These are phyloP conservation scores for Brassica incana DNA, from an alignment of 345 rosid species.

Conservation along the genomic window DNA sequence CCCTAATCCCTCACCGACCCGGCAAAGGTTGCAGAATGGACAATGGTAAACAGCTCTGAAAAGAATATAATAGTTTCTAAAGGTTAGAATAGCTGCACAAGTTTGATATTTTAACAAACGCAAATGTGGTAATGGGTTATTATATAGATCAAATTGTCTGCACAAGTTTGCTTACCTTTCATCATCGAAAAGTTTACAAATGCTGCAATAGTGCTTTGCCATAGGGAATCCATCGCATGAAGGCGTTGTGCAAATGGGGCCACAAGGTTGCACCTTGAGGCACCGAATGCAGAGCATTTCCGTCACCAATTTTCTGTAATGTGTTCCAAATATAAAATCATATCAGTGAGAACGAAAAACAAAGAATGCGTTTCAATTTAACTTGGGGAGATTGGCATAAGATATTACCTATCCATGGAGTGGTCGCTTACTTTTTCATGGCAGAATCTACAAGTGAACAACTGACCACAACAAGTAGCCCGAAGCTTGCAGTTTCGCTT, in stretches of 20 bases:
- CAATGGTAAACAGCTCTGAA: too few relatives aligned
- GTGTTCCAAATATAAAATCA: slow-evolving; percentile 13
- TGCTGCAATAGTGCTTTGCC: slow-evolving; percentile 83
- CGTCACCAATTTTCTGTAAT: slow-evolving; percentile 64
- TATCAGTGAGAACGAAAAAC: background rate
- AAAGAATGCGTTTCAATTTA: background rate
- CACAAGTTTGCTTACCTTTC: slow-evolving; percentile 62
- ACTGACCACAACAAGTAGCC: slow-evolving; percentile 73
- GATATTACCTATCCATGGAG: slow-evolving; percentile 74
- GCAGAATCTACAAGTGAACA: slow-evolving; percentile 77
- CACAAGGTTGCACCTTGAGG: slow-evolving; percentile 75
- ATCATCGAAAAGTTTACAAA: slow-evolving; percentile 92
- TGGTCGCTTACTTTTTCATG: slow-evolving; percentile 92
- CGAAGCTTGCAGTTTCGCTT: slow-evolving; percentile 85
- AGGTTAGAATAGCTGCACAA: too few relatives aligned
- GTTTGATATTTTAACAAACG: too few relatives aligned
- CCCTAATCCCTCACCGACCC: too few relatives aligned
- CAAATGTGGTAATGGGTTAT: background rate
- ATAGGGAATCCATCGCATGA: slow-evolving; percentile 69
- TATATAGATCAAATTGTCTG: background rate
- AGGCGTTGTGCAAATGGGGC: slow-evolving; percentile 64
- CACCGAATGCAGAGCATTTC: slow-evolving; percentile 92
- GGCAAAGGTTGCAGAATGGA: too few relatives aligned
- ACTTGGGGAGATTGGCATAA: background rate
- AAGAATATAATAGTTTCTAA: too few relatives aligned